Base-by-base conservation (phyloP, 352 stramenopile species). In the Blastocystis sp. region DNA sequence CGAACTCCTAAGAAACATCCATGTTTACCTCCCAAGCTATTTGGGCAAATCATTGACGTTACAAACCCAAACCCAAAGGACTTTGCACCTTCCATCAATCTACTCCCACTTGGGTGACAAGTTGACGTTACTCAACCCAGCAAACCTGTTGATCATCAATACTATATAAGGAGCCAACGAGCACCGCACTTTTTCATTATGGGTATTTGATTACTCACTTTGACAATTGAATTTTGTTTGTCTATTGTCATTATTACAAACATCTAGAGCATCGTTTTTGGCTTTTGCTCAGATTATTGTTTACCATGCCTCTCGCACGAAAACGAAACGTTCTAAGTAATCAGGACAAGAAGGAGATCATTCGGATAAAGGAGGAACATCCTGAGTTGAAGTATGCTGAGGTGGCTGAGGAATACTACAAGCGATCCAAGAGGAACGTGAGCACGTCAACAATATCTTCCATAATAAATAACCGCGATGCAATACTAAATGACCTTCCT, bases 51-150 rank as follows among this genome's bases (percentile, higher is more conserved):
- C 70, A 81, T 64, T 81, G 70, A 81, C 70, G 43, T 45, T 81
- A n/a, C 55, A 37, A 62, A 41, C 53, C 20, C 39, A 41, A 24
- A 63, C 70, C 45, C 9, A 45, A 62, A 81, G 50, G 70, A 65
- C 70, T 43, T 81, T 24, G 8, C 37, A 65, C 45, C 70, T 81
- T 64, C 70, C 34, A 64, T 43, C 20, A 20, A 81, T 43, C 50
- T 66, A 54, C 70, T 81, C 70, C 70, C 50, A 64, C 70, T 81
- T 34, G 50, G 70, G 70, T 81, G 70, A 81, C 70, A 81, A 81
- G 70, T 81, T 81, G 70, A 81, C 70, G 70, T 64, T 45, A 64
- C 70, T 81, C 70, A 81, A 81, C 70, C 70, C 70, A 81, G 70
- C 70, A 45, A 8, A 34, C 65, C 0, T 37, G 4, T 0, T 30